Conservation (phyloP, 495 filamentous ascomycete species). For the Penicillium simplicissimum region DNA sequence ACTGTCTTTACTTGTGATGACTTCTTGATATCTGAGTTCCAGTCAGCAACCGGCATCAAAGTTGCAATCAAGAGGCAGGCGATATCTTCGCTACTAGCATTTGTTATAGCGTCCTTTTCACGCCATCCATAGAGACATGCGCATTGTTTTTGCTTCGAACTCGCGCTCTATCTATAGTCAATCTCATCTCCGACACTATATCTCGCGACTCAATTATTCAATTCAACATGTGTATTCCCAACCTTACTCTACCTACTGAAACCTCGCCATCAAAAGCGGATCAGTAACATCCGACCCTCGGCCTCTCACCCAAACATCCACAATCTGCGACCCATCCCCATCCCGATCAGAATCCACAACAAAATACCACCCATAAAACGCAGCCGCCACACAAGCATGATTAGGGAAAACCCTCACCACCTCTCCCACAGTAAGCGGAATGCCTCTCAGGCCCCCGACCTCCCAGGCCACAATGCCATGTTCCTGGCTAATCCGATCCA, state of each 20-base stretch:
- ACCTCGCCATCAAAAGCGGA: slow-evolving; percentile 17
- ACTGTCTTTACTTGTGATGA: not conserved
- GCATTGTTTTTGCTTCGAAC: too few relatives aligned
- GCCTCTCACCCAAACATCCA: slow-evolving; percentile 67
- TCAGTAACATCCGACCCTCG: slow-evolving; percentile 21
- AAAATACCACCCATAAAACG: slow-evolving; percentile 71
- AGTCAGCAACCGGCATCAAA: too few relatives aligned
- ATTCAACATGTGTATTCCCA: not conserved
- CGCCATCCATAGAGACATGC: too few relatives aligned
- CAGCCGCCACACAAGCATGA: slow-evolving; percentile 79
- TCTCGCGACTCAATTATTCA: not conserved
- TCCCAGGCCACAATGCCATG: slow-evolving; percentile 39
- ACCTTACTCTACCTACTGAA: slow-evolving; percentile 7
- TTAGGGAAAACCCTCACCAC: slow-evolving; percentile 77
- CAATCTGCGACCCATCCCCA: slow-evolving; percentile 56
- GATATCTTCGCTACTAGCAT: too few relatives aligned
- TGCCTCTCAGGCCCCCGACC: slow-evolving; percentile 2
- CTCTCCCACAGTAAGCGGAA: slow-evolving; percentile 41
- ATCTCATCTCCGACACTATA: not conserved
- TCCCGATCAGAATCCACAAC: slow-evolving; percentile 65
- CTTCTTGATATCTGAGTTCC: not conserved
- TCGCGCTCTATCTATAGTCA: not conserved
- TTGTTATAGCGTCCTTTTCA: too few relatives aligned
- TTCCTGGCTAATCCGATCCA: slow-evolving; percentile 41
- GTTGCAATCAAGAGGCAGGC: too few relatives aligned